These are phyloP conservation scores for Gymnopilus dilepis DNA, from an alignment of 768 basidiomycete genomes.

Conservation along the genomic window DNA sequence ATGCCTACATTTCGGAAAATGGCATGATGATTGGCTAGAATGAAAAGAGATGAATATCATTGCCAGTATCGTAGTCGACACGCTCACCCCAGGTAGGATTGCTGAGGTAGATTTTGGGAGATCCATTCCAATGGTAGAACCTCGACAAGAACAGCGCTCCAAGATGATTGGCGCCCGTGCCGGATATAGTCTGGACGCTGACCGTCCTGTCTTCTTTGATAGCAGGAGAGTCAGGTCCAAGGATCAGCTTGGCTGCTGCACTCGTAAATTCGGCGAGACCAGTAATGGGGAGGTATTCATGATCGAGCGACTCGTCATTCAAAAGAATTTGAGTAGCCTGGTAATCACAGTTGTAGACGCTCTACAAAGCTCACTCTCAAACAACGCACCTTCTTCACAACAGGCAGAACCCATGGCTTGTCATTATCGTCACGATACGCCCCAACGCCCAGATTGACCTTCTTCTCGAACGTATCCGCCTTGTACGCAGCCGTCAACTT, in stretches of 20 bases:
- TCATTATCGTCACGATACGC: slow-evolving; percentile 88
- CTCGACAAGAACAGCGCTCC: slow-evolving; percentile 85
- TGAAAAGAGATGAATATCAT: slow-evolving; percentile 10
- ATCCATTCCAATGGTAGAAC: slow-evolving; percentile 77
- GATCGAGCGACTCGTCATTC: slow-evolving; percentile 76
- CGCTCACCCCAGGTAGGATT: slow-evolving; percentile 92
- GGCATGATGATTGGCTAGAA: slow-evolving; percentile 82
- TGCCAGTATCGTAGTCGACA: slow-evolving; percentile 5
- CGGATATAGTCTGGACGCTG: slow-evolving; percentile 93
- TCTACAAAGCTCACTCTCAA: slow-evolving; percentile 12
- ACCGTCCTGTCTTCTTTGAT: slow-evolving; percentile 73
- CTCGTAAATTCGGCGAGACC: slow-evolving; percentile 84
- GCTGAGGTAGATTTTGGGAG: slow-evolving; percentile 81
- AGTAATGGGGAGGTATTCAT: slow-evolving; percentile 92
- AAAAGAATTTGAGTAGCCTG: slow-evolving; percentile 79
- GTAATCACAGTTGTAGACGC: slow-evolving; percentile 1
- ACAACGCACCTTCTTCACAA: slow-evolving; percentile 78
- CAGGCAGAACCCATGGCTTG: slow-evolving; percentile 93
- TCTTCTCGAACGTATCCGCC: slow-evolving; percentile 71
- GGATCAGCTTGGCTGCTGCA: slow-evolving; percentile 82
- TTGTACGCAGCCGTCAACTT: slow-evolving; percentile 91
- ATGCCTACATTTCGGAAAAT: slow-evolving; percentile 93
- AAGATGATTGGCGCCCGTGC: slow-evolving; percentile 95
- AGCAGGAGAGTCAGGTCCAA: slow-evolving; percentile 74
- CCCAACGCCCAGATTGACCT: slow-evolving; percentile 92